These are phyloP conservation scores for Vaccinium macrocarpon DNA, from an alignment of 148 eudicot species.

Conservation along the genomic window DNA sequence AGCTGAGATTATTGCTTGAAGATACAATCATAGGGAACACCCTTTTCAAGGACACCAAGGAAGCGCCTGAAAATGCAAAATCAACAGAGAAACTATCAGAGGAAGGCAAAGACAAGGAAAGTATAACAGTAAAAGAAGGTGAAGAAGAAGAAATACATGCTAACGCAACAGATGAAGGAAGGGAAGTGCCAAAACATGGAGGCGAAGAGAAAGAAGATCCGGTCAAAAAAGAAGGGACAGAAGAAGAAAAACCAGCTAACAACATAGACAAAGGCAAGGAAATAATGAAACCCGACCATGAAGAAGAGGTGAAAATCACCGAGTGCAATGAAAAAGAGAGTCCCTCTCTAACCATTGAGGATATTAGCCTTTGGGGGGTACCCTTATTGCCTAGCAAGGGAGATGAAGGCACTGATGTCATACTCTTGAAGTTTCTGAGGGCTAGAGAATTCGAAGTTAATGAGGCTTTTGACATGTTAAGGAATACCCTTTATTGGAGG, in stretches of 20 bases:
- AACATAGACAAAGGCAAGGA: not conserved
- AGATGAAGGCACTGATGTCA: constrained; percentile 42
- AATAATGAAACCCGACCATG: not conserved
- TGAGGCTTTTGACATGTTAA: constrained; percentile 59
- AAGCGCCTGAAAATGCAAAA: constrained; percentile 6
- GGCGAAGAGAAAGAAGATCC: constrained; percentile 10
- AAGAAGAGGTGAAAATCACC: not conserved
- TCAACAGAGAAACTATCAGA: not conserved
- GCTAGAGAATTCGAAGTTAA: constrained; percentile 63
- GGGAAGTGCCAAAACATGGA: not conserved
- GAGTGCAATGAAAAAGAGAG: not conserved
- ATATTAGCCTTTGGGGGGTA: constrained; percentile 54
- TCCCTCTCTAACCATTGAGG: constrained; percentile 1
- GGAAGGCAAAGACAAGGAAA: constrained; percentile 14
- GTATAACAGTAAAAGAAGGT: not conserved
- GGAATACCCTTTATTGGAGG: constrained; percentile 62
- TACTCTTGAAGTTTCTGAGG: constrained; percentile 56
- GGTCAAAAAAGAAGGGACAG: not conserved
- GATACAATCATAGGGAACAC: constrained; percentile 44
- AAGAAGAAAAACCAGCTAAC: constrained; percentile 12
- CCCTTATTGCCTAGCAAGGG: constrained; percentile 52
- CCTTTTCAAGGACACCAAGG: constrained; percentile 22
- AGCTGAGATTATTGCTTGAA: constrained; percentile 45
- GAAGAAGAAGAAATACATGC: not conserved
- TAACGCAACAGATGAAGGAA: not conserved